These are phyloP conservation scores for Fusarium mundagurra DNA, from an alignment of 2,329 filamentous ascomycete genomes.

Conservation along the genomic window DNA sequence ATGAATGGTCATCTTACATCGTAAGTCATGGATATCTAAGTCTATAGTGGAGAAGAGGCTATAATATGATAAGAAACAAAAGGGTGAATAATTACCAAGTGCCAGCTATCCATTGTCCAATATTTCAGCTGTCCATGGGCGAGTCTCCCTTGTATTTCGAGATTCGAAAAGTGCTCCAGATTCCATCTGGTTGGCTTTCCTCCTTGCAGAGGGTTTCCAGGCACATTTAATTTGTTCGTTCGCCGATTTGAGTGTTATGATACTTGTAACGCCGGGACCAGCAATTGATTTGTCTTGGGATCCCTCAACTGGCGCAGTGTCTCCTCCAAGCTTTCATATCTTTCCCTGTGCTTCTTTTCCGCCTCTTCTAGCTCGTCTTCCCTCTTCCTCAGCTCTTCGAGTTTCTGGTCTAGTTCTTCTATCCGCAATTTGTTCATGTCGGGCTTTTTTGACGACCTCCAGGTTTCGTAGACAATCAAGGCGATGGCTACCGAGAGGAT, in stretches of 20 bases:
- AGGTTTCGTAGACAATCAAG: constrained; percentile 70
- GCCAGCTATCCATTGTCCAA: neutral
- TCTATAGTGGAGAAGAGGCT: constrained; percentile 32
- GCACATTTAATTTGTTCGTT: neutral
- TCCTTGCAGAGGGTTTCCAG: neutral
- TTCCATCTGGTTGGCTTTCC: neutral
- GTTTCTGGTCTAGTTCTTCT: constrained; percentile 57
- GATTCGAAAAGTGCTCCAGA: neutral
- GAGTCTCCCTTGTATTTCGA: neutral
- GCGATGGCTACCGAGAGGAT: constrained; percentile 67
- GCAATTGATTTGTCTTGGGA: constrained; percentile 65
- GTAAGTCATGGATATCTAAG: constrained; percentile 26
- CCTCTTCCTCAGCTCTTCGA: constrained; percentile 60
- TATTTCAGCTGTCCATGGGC: neutral
- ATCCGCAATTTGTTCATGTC: constrained; percentile 66
- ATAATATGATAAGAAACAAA: constrained; percentile 10
- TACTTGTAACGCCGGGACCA: constrained; percentile 54
- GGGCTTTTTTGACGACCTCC: constrained; percentile 67
- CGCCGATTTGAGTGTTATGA: neutral
- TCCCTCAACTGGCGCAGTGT: constrained; percentile 62
- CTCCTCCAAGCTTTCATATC: constrained; percentile 64
- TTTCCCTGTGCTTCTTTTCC: constrained; percentile 57
- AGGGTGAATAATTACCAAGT: neutral
- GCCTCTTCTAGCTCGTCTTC: constrained; percentile 60
- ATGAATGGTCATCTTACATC: constrained; percentile 5